Percentiles rank a stretch among this genome's conserved stretches.
Evolutionary conservation across 1,284 basidiomycete species (phyloP).

Genomic region (Exobasidium rhododendri): DNA sequence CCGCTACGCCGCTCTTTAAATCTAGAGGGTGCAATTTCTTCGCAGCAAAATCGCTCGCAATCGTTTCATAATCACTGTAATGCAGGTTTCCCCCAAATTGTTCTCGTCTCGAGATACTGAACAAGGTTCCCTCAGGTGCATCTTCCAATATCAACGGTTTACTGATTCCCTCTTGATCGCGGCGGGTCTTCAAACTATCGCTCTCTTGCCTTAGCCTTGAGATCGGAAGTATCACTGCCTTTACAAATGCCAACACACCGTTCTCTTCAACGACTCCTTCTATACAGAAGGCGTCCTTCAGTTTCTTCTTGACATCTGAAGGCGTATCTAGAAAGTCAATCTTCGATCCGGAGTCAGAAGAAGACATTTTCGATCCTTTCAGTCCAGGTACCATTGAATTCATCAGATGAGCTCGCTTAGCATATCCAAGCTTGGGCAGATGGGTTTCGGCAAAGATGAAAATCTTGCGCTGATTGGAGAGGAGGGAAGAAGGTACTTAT

Average conservation of each 20-base stretch:
- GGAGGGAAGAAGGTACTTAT: slow-evolving; percentile 1
- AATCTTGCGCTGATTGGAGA: slow-evolving; percentile 75
- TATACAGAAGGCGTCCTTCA: slow-evolving; percentile 89
- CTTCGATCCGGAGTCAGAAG: slow-evolving; percentile 92
- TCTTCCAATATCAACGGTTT: slow-evolving; percentile 58
- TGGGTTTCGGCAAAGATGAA: slow-evolving; percentile 96
- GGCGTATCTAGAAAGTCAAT: slow-evolving; percentile 94
- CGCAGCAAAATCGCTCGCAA: slow-evolving; percentile 74
- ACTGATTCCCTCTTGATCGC: slow-evolving; percentile 7
- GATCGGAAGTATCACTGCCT: slow-evolving; percentile 85
- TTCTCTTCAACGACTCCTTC: slow-evolving; percentile 88
- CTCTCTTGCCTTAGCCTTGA: slow-evolving; percentile 53
- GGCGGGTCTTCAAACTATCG: not conserved
- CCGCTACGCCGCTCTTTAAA: slow-evolving; percentile 76
- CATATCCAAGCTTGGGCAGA: slow-evolving; percentile 88
- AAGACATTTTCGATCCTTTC: slow-evolving; percentile 94
- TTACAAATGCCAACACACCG: slow-evolving; percentile 83
- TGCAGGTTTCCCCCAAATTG: slow-evolving; percentile 76
- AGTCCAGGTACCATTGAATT: slow-evolving; percentile 97
- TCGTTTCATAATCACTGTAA: slow-evolving; percentile 66
- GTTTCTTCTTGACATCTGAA: slow-evolving; percentile 83
- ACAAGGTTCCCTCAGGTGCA: slow-evolving; percentile 73
- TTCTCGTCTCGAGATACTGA: slow-evolving; percentile 71
- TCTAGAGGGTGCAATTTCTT: slow-evolving; percentile 85
- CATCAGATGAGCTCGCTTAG: slow-evolving; percentile 95